Percentiles rank a stretch among this genome's conserved stretches.
Evolutionary conservation across 768 basidiomycete species (phyloP).

Genomic region (Tricholoma sp.): DNA sequence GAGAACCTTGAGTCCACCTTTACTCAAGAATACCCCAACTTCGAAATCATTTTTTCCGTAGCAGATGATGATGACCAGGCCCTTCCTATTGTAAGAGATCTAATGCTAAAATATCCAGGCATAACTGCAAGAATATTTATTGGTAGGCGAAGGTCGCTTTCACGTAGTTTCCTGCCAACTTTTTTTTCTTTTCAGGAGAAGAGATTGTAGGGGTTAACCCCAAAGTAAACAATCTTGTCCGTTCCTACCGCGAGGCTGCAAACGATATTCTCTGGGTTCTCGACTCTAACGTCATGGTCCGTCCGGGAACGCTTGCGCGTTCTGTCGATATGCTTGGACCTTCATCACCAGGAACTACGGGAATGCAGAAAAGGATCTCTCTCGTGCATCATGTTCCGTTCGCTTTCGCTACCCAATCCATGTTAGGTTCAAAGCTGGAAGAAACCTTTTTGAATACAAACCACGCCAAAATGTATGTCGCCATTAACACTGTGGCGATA

Average conservation of each 20-base stretch:
- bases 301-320: slow-evolving; percentile 74
- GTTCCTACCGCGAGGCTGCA: slow-evolving; percentile 72
- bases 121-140: slow-evolving; percentile 72
- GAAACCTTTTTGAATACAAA: slow-evolving; percentile 95
- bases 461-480: slow-evolving; percentile 97
- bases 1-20: slow-evolving; percentile 96
- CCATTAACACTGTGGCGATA: slow-evolving; percentile 81
- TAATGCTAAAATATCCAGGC: slow-evolving; percentile 73
- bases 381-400: slow-evolving; percentile 96
- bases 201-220: slow-evolving; percentile 89
- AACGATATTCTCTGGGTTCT: slow-evolving; percentile 95
- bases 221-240: slow-evolving; percentile 94
- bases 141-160: slow-evolving; percentile 42
- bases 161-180: background rate
- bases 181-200: slow-evolving; percentile 48
- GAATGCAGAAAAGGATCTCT: slow-evolving; percentile 48
- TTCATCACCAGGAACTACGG: slow-evolving; percentile 24
- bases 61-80: slow-evolving; percentile 89
- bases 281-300: slow-evolving; percentile 88
- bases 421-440: slow-evolving; percentile 81
- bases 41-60: slow-evolving; percentile 87
- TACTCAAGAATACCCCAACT: slow-evolving; percentile 85
- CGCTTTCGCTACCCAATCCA: slow-evolving; percentile 64
- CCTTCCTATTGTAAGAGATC: slow-evolving; percentile 70
- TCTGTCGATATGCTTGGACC: slow-evolving; percentile 67